Evolutionary conservation across 2,329 filamentous ascomycete genomes (phyloP).

Genomic region (Paecilomyces sp.): DNA sequence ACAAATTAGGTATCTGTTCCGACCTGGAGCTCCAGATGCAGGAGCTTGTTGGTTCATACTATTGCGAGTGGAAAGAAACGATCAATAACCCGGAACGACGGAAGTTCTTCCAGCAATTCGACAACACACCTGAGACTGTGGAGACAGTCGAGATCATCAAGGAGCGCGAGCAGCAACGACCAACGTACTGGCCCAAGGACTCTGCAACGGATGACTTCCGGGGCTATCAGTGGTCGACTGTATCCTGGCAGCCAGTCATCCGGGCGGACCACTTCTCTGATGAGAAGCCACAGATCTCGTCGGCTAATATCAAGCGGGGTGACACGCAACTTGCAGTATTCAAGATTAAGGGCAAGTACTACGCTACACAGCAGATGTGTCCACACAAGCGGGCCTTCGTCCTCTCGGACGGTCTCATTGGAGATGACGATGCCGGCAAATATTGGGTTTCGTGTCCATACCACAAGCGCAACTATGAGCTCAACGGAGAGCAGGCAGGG

Average conservation of each 20-base stretch:
- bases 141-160: slow-evolving; percentile 63
- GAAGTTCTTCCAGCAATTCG: slow-evolving; percentile 72
- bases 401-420: slow-evolving; percentile 77
- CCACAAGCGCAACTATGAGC: slow-evolving; percentile 84
- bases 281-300: slow-evolving; percentile 60
- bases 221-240: slow-evolving; percentile 55
- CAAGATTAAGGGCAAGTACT: slow-evolving; percentile 72
- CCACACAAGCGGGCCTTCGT: slow-evolving; percentile 87
- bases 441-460: slow-evolving; percentile 84
- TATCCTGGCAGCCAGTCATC: slow-evolving; percentile 75
- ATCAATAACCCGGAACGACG: slow-evolving; percentile 61
- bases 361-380: slow-evolving; percentile 90
- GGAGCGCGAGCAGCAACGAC: slow-evolving; percentile 67
- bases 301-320: slow-evolving; percentile 71
- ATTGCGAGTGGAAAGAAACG: slow-evolving; percentile 87
- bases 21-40: slow-evolving; percentile 84
- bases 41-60: slow-evolving; percentile 73
- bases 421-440: slow-evolving; percentile 51
- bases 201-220: slow-evolving; percentile 65
- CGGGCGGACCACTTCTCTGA: slow-evolving; percentile 62
- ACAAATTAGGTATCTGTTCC: slow-evolving; percentile 77
- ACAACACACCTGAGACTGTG: slow-evolving; percentile 67
- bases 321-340: slow-evolving; percentile 86
- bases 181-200: slow-evolving; percentile 70
- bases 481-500: slow-evolving; percentile 59